These are phyloP conservation scores for Epipyxis sp. DNA, from an alignment of 108 stramenopile genomes.

Conservation along the genomic window DNA sequence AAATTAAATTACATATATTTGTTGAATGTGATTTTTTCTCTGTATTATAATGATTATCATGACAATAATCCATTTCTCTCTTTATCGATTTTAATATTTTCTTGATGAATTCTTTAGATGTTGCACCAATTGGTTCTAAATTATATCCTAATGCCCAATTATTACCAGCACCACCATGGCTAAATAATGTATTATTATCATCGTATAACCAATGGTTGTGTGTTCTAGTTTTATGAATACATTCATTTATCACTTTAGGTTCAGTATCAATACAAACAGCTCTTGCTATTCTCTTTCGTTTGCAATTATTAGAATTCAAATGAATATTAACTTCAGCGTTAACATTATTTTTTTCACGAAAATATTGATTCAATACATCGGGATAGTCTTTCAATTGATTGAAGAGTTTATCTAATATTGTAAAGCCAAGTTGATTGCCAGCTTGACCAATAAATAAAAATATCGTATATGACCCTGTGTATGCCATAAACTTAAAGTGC, in stretches of 20 bases:
- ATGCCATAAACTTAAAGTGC: no score
- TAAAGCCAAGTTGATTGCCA: slow-evolving; percentile 46
- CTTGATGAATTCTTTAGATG: slow-evolving; percentile 28
- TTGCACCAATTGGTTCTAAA: no score
- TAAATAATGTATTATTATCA: slow-evolving; percentile 35
- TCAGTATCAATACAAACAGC: slow-evolving; percentile 49
- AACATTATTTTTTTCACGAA: not conserved
- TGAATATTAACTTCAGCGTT: slow-evolving; percentile 34
- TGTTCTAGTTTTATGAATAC: not conserved
- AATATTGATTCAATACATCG: not conserved
- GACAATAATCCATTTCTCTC: no score
- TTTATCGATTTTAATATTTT: slow-evolving; percentile 34
- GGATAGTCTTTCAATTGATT: slow-evolving; percentile 10
- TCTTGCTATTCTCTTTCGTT: slow-evolving; percentile 18
- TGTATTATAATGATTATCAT: no score
- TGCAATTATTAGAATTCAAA: not conserved
- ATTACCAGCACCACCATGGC: slow-evolving; percentile 44
- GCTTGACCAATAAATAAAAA: slow-evolving; percentile 44
- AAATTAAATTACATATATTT: slow-evolving; percentile 34
- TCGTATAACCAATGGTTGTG: slow-evolving; percentile 38
- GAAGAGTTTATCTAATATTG: slow-evolving; percentile 36
- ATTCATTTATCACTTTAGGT: slow-evolving; percentile 49
- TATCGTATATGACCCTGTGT: slow-evolving; percentile 30
- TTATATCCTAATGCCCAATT: slow-evolving; percentile 53
- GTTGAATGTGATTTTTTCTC: slow-evolving; percentile 32